Conservation (phyloP, 2,329 filamentous ascomycete genomes). For the Colletotrichum siamense region DNA sequence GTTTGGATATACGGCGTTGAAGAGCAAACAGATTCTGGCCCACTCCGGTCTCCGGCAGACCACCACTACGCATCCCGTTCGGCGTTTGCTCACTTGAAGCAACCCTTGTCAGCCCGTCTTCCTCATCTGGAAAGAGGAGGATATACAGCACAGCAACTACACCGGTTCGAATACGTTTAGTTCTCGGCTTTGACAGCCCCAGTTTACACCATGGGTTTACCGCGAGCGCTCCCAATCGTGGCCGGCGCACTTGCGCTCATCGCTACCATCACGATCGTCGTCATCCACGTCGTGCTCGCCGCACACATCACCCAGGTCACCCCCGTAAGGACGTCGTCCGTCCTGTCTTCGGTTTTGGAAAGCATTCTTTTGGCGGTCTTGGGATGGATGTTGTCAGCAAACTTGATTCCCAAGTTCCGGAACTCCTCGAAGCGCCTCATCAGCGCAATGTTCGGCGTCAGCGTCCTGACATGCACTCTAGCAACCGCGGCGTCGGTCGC, state of each 20-base stretch:
- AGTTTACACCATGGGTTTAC: constrained; percentile 36
- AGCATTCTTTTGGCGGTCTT: constrained; percentile 39
- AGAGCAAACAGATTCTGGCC: neutral
- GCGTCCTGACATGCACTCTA: constrained; percentile 46
- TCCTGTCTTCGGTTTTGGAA: constrained; percentile 43
- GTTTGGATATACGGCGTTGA: neutral
- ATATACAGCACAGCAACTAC: neutral
- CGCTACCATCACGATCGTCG: constrained; percentile 43
- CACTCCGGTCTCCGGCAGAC: constrained; percentile 21
- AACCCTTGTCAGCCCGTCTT: neutral
- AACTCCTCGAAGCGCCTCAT: constrained; percentile 27
- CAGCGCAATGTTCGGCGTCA: constrained; percentile 40
- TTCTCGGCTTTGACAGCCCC: constrained; percentile 8
- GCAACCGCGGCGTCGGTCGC: constrained; percentile 51
- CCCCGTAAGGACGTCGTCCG: constrained; percentile 38
- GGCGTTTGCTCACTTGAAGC: neutral
- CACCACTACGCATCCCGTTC: neutral
- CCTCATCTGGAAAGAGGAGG: neutral
- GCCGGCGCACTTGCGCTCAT: constrained; percentile 42
- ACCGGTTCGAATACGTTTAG: neutral
- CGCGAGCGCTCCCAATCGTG: constrained; percentile 36
- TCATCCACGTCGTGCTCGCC: constrained; percentile 46
- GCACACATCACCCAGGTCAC: constrained; percentile 32
- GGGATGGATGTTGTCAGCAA: constrained; percentile 34
- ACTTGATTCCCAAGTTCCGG: constrained; percentile 28